These are phyloP conservation scores for Polyplosphaeria fusca DNA, from an alignment of 495 filamentous ascomycete species.

Conservation along the genomic window DNA sequence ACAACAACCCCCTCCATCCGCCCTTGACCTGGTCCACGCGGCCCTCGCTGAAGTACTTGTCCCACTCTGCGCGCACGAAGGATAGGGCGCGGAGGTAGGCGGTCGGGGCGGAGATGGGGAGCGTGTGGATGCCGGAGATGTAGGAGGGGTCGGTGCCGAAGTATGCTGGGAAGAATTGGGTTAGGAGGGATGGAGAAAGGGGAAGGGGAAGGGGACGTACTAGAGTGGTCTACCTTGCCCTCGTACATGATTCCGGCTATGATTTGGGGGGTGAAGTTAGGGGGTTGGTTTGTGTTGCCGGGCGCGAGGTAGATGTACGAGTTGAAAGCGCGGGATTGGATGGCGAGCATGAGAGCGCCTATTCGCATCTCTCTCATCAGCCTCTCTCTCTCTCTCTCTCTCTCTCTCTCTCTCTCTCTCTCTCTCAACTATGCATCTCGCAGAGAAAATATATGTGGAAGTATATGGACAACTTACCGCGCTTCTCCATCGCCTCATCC, in stretches of 20 bases:
- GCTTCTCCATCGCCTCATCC: constrained; percentile 76
- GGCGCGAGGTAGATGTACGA: constrained; percentile 76
- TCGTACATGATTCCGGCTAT: constrained; percentile 92
- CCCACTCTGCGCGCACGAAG: constrained; percentile 86
- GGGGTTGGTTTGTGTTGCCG: constrained; percentile 71
- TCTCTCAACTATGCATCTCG: too few relatives aligned
- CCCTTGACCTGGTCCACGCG: constrained; percentile 58
- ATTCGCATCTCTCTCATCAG: not conserved
- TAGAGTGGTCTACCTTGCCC: constrained; percentile 92
- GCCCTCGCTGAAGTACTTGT: constrained; percentile 63
- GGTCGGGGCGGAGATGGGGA: constrained; percentile 73
- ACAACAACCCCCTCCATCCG: constrained; percentile 84
- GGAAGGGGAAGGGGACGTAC: constrained; percentile 4
- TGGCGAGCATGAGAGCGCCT: constrained; percentile 71
- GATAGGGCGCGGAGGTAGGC: constrained; percentile 59
- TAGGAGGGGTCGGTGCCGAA: constrained; percentile 78
- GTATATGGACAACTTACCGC: constrained; percentile 47
- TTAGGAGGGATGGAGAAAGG: not conserved
- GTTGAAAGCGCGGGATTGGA: constrained; percentile 65
- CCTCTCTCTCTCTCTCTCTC: too few relatives aligned
- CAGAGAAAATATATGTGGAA: too few relatives aligned
- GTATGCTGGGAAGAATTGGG: constrained; percentile 51
- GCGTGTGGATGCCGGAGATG: constrained; percentile 93
- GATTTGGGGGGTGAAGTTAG: constrained; percentile 75
- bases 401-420: too few relatives aligned